Evolutionary conservation across 1,284 basidiomycete species (phyloP).

Genomic region (Fomes fomentarius): DNA sequence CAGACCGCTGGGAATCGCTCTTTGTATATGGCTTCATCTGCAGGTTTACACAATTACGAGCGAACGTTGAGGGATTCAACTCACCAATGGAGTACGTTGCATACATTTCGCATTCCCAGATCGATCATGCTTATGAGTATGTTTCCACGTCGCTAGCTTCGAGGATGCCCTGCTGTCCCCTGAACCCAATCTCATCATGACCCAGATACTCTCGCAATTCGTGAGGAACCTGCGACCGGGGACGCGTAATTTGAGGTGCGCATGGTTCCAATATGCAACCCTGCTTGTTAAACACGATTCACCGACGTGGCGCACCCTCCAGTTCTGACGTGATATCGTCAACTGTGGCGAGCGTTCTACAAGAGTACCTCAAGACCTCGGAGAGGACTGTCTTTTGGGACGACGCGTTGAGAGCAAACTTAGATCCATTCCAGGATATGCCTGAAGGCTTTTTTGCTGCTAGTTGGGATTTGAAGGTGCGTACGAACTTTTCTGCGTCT

Average conservation of each 20-base stretch:
- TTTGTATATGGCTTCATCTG: constrained; percentile 83
- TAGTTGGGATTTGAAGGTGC: constrained; percentile 78
- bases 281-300: constrained; percentile 32
- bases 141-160: constrained; percentile 52
- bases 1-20: constrained; percentile 82
- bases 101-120: no score
- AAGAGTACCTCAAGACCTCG: constrained; percentile 69
- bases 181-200: constrained; percentile 71
- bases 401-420: constrained; percentile 62
- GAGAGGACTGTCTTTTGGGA: constrained; percentile 82
- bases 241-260: constrained; percentile 84
- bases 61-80: constrained; percentile 76
- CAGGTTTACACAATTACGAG: constrained; percentile 74
- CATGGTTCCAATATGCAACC: constrained; percentile 33
- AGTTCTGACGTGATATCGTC: constrained; percentile 78
- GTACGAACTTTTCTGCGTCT: constrained; percentile 34
- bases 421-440: constrained; percentile 68
- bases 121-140: no score
- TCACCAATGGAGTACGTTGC: constrained; percentile 77
- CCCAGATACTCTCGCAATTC: constrained; percentile 70
- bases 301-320: constrained; percentile 38
- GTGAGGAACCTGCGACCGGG: constrained; percentile 78
- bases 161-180: constrained; percentile 73
- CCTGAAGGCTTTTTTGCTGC: constrained; percentile 72
- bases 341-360: constrained; percentile 65